Base-by-base conservation (phyloP, 1,139 yeast genomes). In the Pichia sp. region DNA sequence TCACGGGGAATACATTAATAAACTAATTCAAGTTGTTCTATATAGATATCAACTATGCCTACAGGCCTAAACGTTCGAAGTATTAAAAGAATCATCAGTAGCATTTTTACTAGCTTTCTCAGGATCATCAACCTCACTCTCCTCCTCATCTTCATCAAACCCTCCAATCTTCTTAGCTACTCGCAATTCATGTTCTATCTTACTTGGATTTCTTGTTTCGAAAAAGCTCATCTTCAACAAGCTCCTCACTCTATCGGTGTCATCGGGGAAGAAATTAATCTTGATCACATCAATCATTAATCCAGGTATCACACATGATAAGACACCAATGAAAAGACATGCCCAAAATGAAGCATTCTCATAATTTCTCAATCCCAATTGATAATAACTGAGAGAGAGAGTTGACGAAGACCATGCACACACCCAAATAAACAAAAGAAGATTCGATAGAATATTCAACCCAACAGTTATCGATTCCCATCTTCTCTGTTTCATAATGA, bases 401-500 rank as follows among this genome's bases (percentile, higher is more conserved):
- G 25, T 20, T 31, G 67, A 56, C 1, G 72, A 62, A 49, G 77
- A 66, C 80, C 81, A 75, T 9, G 67, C 73, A 31, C 79, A 78
- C 9, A 77, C 63, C 82, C 82, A 75, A 58, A 73, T 72, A 48
- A 63, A 72, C n/a, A 74, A 69, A 36, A 74, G 49, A 38, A 74
- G 56, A 29, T 69, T 62, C 3, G 80, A 74, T 30, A 75, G 53
- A 3, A 67, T 62, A 46, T 66, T 62, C 40, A 74, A 67, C 37
- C 72, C 53, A 32, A 67, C 48, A 25, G 77, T 60, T 32, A 75
- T 57, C 75, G 77, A 71, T 54, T 75, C 82, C 82, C 82, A 75
- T 50, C 80, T 59, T 44, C 63, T 64, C 51, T 75, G 81, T 42
- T 67, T 74, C 39, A 74, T 57, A 46, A 75, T 53, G 21, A 75